Evolutionary conservation across 2,329 filamentous ascomycete genomes (phyloP).

Genomic region (Uncinocarpus reesii): DNA sequence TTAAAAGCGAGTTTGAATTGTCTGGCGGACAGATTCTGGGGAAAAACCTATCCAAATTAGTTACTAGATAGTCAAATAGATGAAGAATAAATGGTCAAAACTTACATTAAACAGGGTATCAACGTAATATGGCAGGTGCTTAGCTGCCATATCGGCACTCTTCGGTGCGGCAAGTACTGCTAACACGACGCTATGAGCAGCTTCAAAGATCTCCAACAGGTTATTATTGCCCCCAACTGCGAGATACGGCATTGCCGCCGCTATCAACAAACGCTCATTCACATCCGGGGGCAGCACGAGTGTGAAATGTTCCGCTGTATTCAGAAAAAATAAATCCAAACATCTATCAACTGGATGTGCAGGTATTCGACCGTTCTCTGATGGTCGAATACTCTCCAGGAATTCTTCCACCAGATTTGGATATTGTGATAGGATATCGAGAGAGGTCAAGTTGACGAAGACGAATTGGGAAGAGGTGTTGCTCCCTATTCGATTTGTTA

Average conservation of each 20-base stretch:
- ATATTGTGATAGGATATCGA: conserved; percentile 70
- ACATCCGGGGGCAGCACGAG: conserved; percentile 54
- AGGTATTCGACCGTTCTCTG: conserved; percentile 47
- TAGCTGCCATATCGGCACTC: conserved; percentile 59
- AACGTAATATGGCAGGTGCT: conserved; percentile 72
- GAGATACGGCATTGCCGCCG: conserved; percentile 65
- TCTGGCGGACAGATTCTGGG: conserved; percentile 62
- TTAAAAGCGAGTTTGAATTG: conserved; percentile 86
- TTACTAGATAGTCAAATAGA: conserved; percentile 2
- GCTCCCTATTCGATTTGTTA: conserved; percentile 63
- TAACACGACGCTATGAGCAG: conserved; percentile 72
- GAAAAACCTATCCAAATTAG: conserved; percentile 50
- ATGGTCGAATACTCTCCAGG: conserved; percentile 52
- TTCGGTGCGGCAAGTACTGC: conserved; percentile 71
- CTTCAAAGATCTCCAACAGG: conserved; percentile 67
- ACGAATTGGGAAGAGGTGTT: conserved; percentile 71
- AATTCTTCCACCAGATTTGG: conserved; percentile 56
- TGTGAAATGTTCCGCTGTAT: conserved; percentile 73
- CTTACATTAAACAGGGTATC: conserved; percentile 59
- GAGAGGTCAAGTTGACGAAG: conserved; percentile 70
- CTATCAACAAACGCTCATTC: conserved; percentile 63
- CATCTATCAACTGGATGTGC: conserved; percentile 57
- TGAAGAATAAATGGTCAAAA: not conserved
- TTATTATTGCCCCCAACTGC: conserved; percentile 47
- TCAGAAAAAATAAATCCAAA: conserved; percentile 80